Conservation (phyloP, 108 stramenopile species). For the Epithemia pelagica region DNA sequence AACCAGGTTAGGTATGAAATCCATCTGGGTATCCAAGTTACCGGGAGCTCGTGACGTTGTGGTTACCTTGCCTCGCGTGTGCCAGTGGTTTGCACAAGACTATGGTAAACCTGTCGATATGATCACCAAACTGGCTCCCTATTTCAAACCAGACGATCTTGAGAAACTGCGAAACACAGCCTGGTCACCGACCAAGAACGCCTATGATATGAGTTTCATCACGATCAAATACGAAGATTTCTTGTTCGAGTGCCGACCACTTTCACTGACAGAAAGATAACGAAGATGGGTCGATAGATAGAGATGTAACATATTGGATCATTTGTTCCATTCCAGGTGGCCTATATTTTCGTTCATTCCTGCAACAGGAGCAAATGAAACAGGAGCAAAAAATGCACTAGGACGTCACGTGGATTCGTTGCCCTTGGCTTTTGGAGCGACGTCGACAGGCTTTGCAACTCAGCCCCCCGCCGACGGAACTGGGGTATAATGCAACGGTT, state of each 20-base stretch:
- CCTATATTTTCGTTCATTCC: too few species aligned
- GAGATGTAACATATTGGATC: too few species aligned
- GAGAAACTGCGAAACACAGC: conserved; percentile 4
- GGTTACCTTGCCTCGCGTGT: conserved; percentile 30
- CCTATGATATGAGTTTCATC: conserved; percentile 13
- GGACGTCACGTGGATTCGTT: too few species aligned
- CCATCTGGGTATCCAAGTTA: conserved; percentile 7
- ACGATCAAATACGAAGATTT: conserved; percentile 25
- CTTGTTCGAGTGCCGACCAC: conserved; percentile 33
- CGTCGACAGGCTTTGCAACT: neutral
- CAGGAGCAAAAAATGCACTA: too few species aligned
- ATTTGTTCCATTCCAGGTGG: too few species aligned
- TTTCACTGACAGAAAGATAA: neutral
- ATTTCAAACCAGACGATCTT: conserved; percentile 15
- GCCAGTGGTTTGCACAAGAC: conserved; percentile 46
- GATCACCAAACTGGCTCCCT: conserved; percentile 19
- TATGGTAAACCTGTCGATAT: conserved; percentile 29
- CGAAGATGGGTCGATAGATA: too few species aligned
- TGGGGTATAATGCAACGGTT: neutral
- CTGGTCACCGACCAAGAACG: conserved; percentile 13
- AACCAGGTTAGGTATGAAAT: conserved; percentile 14
- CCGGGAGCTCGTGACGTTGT: conserved; percentile 14
- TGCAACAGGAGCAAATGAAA: too few species aligned
- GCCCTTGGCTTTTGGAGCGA: too few species aligned
- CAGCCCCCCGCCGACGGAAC: neutral